These are phyloP conservation scores for Dothistroma septosporum DNA, from an alignment of 2,329 filamentous ascomycete genomes.

Conservation along the genomic window DNA sequence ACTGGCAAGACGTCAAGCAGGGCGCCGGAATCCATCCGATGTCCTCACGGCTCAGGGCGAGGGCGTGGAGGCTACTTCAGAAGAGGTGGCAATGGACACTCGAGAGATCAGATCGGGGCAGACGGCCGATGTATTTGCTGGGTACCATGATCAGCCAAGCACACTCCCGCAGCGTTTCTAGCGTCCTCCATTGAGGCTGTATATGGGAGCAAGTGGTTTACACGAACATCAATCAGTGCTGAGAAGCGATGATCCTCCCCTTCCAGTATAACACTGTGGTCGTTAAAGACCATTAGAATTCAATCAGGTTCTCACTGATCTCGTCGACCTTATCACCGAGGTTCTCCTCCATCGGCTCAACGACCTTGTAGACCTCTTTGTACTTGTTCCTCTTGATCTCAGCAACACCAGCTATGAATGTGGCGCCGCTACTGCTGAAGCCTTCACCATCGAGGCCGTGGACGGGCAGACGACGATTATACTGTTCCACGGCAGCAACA, in stretches of 20 bases:
- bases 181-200: too few relatives aligned
- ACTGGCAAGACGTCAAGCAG: too few relatives aligned
- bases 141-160: too few relatives aligned
- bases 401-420: neutral
- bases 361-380: neutral
- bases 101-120: too few relatives aligned
- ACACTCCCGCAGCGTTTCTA: too few relatives aligned
- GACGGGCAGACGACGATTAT: neutral
- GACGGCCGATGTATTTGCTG: too few relatives aligned
- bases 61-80: too few relatives aligned
- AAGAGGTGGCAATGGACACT: too few relatives aligned
- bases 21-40: too few relatives aligned
- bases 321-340: neutral
- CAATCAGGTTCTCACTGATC: neutral
- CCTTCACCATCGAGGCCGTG: slow-evolving; percentile 7
- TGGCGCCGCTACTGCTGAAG: neutral
- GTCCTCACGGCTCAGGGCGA: too few relatives aligned
- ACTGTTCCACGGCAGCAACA: neutral
- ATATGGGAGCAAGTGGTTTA: too few relatives aligned
- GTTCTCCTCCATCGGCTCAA: neutral
- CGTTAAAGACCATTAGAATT: neutral
- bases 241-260: neutral
- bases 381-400: neutral
- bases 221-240: neutral
- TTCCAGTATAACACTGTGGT: neutral